Evolutionary conservation across 768 basidiomycete species (phyloP).

Genomic region (Candolleomyces eurysporus): DNA sequence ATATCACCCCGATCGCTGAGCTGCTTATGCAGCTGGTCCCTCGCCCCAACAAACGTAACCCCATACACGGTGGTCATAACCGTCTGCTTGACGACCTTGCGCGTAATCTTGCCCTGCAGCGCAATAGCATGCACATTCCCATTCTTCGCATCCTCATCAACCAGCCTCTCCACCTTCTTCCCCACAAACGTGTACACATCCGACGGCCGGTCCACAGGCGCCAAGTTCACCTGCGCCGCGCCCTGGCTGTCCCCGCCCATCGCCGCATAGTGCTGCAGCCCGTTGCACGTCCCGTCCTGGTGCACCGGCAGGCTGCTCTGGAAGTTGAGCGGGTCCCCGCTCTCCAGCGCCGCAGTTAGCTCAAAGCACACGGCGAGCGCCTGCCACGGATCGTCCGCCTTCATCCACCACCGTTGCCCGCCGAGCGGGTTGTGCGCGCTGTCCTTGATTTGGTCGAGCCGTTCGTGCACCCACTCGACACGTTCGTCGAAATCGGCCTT

Average conservation of each 20-base stretch:
- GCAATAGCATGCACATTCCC: slow-evolving; percentile 56
- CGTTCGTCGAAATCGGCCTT: slow-evolving; percentile 94
- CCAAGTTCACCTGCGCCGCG: slow-evolving; percentile 90
- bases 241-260: slow-evolving; percentile 90
- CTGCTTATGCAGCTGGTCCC: slow-evolving; percentile 92
- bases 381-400: slow-evolving; percentile 97
- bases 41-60: slow-evolving; percentile 92
- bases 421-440: slow-evolving; percentile 78
- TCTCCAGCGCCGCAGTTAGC: slow-evolving; percentile 74
- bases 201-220: slow-evolving; percentile 78
- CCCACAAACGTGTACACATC: slow-evolving; percentile 96
- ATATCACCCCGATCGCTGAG: slow-evolving; percentile 74
- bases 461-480: slow-evolving; percentile 71
- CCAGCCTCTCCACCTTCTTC: slow-evolving; percentile 71
- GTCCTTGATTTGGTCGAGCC: slow-evolving; percentile 77
- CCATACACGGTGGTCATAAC: slow-evolving; percentile 99
- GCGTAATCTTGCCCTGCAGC: slow-evolving; percentile 73
- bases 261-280: slow-evolving; percentile 97
- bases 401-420: slow-evolving; percentile 84
- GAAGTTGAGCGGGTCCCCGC: slow-evolving; percentile 59
- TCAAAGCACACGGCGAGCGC: slow-evolving; percentile 93
- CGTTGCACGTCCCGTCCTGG: slow-evolving; percentile 98
- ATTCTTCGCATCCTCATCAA: slow-evolving; percentile 53
- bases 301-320: slow-evolving; percentile 84
- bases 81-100: slow-evolving; percentile 99